Evolutionary conservation across 2,329 filamentous ascomycete species (phyloP), one percentile per base, ranked within the genome.

Genomic region (Pyricularia pennisetigena): DNA sequence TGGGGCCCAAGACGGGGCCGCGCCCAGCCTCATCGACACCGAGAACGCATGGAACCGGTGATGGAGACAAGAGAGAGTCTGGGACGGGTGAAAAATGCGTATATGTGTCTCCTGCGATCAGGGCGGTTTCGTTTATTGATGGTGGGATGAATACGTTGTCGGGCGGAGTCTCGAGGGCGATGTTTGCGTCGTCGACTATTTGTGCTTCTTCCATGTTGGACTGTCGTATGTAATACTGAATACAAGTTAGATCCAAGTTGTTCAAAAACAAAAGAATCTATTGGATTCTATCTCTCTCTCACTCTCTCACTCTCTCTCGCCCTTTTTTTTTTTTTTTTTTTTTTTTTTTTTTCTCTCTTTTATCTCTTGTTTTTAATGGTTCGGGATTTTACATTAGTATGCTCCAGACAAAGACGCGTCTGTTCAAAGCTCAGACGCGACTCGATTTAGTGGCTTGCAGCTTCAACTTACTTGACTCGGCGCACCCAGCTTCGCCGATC

Each of bases 1-100:
- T 90, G 73, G 83, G 89, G 72, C 92, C 94, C 14, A 98, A 86
- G n/a, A 97, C 94, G 28, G 94, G 94, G 1, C 94, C 94, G 74
- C 94, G 88, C 64, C 94, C 94, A 72, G 94, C 94, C 82, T 98
- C 94, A 78, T 98, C 94, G 66, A 98, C 90, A 70, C 94, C 94
- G 26, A 98, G 84, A 24, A 91, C 89, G 78, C 92, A 95, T 75
- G 88, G 85, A 68, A 82, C 85, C 1, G 59, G 71, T 57, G 67
- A 74, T 71, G 80, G 73, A 1, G 82, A 77, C 26, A 83, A 83
- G 67, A 93, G 85, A n/a, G 79, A 76, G 0, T 84, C 75, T 0
- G 91, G 92, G 0, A 92, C 82, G 20, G 86, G 81, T 0, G 90
- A 92, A 81, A 88, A 92, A 78, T 93, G 85, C 12, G 86, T 83